Evolutionary conservation across 2,329 filamentous ascomycete genomes (phyloP).

Genomic region (Calonectria pseudoturangicola): DNA sequence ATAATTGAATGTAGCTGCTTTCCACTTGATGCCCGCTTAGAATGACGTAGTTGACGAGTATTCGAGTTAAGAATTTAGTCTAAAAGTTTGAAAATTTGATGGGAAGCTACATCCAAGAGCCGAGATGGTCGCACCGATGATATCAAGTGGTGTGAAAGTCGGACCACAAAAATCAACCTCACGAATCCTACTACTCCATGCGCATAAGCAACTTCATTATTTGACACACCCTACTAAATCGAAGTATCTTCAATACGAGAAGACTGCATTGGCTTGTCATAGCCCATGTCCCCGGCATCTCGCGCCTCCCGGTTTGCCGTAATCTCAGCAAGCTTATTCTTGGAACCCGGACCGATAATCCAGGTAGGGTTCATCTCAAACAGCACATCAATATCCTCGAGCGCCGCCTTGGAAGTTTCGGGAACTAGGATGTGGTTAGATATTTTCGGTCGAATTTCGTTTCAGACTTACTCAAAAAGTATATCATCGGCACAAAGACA

Average conservation of each 20-base stretch:
- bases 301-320: not conserved
- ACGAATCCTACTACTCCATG: no score
- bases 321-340: slow-evolving; percentile 12
- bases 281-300: not conserved
- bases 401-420: not conserved
- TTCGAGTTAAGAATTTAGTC: no score
- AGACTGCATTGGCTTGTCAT: not conserved
- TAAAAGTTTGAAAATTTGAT: no score
- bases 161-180: no score
- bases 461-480: not conserved
- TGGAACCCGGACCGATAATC: slow-evolving; percentile 8
- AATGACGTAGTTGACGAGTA: no score
- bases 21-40: no score
- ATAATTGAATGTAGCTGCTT: no score
- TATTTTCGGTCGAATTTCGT: not conserved
- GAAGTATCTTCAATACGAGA: not conserved
- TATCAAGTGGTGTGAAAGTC: no score
- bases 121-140: no score
- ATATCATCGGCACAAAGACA: not conserved
- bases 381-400: slow-evolving; percentile 6
- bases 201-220: no score
- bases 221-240: not conserved
- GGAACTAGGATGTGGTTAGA: not conserved
- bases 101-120: no score
- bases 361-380: slow-evolving; percentile 15